These are phyloP conservation scores for Cercospora sp. DNA, from an alignment of 2,329 filamentous ascomycete genomes.

Conservation along the genomic window DNA sequence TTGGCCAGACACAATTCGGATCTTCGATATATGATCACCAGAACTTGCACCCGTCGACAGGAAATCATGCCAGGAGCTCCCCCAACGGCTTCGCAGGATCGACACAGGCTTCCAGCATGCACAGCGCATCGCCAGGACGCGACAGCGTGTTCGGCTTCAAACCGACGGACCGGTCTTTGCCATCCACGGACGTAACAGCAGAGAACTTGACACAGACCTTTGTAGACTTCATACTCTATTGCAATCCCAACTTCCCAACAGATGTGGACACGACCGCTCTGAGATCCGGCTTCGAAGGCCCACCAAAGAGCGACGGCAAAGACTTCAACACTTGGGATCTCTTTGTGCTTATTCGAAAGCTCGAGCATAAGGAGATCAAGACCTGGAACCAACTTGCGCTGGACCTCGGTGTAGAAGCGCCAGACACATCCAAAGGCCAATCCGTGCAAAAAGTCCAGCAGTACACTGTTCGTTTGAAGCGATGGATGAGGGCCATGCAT, in stretches of 20 bases:
- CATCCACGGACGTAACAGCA: slow-evolving; percentile 66
- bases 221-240: slow-evolving; percentile 81
- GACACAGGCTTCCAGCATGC: slow-evolving; percentile 30
- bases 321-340: slow-evolving; percentile 75
- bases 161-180: slow-evolving; percentile 58
- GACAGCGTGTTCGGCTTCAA: slow-evolving; percentile 28
- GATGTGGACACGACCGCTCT: slow-evolving; percentile 69
- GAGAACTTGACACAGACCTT: slow-evolving; percentile 79
- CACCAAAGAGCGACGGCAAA: slow-evolving; percentile 85
- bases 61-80: slow-evolving; percentile 17
- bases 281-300: slow-evolving; percentile 72
- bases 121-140: slow-evolving; percentile 21
- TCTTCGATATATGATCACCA: slow-evolving; percentile 32
- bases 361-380: slow-evolving; percentile 81
- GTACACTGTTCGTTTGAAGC: slow-evolving; percentile 86
- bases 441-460: slow-evolving; percentile 93
- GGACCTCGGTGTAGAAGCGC: slow-evolving; percentile 83
- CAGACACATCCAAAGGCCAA: slow-evolving; percentile 71
- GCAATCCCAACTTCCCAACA: slow-evolving; percentile 77
- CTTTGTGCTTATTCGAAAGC: slow-evolving; percentile 74
- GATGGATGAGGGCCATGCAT: slow-evolving; percentile 97
- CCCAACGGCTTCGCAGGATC: slow-evolving; percentile 23
- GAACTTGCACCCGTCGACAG: slow-evolving; percentile 19
- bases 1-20: slow-evolving; percentile 27
- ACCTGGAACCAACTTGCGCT: slow-evolving; percentile 89